Evolutionary conservation across 352 stramenopile genomes (phyloP).

Genomic region (Pythium coloratum): DNA sequence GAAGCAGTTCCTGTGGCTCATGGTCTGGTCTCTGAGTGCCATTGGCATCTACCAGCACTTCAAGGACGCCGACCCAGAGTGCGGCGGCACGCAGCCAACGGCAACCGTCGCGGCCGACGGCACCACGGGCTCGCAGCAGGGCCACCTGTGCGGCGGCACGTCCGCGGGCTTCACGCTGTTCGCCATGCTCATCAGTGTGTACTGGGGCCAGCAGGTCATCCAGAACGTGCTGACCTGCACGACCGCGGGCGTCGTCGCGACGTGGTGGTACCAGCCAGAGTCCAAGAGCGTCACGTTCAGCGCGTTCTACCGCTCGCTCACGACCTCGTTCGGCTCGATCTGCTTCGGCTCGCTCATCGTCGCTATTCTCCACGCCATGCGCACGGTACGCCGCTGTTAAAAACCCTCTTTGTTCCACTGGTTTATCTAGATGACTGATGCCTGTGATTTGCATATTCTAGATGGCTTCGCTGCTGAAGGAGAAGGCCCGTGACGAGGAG

Average conservation of each 20-base stretch:
- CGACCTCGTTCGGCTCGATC: constrained; percentile 86
- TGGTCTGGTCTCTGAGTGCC: constrained; percentile 63
- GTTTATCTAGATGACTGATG: background rate
- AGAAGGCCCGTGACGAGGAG: constrained; percentile 73
- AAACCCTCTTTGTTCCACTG: background rate
- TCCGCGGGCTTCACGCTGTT: constrained; percentile 66
- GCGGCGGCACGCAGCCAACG: constrained; percentile 40
- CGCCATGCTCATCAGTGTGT: constrained; percentile 82
- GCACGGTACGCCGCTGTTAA: constrained; percentile 40
- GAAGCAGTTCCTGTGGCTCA: constrained; percentile 74
- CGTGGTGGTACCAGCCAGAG: constrained; percentile 83
- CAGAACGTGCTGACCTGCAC: constrained; percentile 86
- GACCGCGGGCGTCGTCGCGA: constrained; percentile 73
- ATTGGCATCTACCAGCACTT: constrained; percentile 79
- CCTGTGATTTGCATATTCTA: constrained; percentile 22
- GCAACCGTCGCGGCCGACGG: constrained; percentile 1
- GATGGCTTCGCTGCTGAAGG: constrained; percentile 65
- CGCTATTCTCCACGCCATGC: constrained; percentile 78
- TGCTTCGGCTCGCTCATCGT: constrained; percentile 80
- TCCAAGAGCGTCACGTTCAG: constrained; percentile 55
- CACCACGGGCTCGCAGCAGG: background rate
- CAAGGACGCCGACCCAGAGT: constrained; percentile 61
- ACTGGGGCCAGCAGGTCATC: constrained; percentile 84
- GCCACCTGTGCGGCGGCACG: constrained; percentile 59
- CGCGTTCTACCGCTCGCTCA: constrained; percentile 79